Conservation (phyloP, 169 alveolate species). For the Plasmodium cynomolgi region DNA sequence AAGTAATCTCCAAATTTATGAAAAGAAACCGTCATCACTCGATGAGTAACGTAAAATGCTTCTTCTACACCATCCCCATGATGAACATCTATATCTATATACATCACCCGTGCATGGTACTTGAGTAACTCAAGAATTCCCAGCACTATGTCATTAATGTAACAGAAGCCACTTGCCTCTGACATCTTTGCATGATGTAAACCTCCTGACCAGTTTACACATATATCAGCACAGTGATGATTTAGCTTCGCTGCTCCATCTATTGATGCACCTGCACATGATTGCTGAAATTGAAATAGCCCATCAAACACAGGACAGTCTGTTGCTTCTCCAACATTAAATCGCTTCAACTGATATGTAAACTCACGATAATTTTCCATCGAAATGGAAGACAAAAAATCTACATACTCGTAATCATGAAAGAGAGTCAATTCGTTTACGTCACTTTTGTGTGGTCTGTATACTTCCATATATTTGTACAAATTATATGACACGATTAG, state of each 20-base stretch:
- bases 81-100: slow-evolving; percentile 98
- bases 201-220: slow-evolving; percentile 99
- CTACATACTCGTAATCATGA: slow-evolving; percentile 96
- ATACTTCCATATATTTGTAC: slow-evolving; percentile 96
- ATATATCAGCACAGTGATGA: slow-evolving; percentile 95
- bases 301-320: slow-evolving; percentile 99
- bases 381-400: slow-evolving; percentile 88
- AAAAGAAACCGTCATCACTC: slow-evolving; percentile 98
- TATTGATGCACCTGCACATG: slow-evolving; percentile 98
- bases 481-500: slow-evolving; percentile 96
- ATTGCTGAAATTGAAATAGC: slow-evolving; percentile 95
- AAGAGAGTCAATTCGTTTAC: slow-evolving; percentile 95
- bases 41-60: slow-evolving; percentile 97
- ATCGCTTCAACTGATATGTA: slow-evolving; percentile 89
- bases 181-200: slow-evolving; percentile 97
- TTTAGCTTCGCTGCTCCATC: slow-evolving; percentile 96
- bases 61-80: slow-evolving; percentile 99
- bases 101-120: slow-evolving; percentile 98
- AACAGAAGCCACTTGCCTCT: slow-evolving; percentile 99
- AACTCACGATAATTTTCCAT: slow-evolving; percentile 89
- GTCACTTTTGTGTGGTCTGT: slow-evolving; percentile 96
- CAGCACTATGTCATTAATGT: slow-evolving; percentile 98
- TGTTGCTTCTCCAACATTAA: slow-evolving; percentile 95
- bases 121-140: slow-evolving; percentile 97
- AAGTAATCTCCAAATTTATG: slow-evolving; percentile 99